Evolutionary conservation across 202 grass and related monocot species (phyloP), one percentile per base, ranked within the genome.

Genomic region (Miscanthus sacchariflorus): DNA sequence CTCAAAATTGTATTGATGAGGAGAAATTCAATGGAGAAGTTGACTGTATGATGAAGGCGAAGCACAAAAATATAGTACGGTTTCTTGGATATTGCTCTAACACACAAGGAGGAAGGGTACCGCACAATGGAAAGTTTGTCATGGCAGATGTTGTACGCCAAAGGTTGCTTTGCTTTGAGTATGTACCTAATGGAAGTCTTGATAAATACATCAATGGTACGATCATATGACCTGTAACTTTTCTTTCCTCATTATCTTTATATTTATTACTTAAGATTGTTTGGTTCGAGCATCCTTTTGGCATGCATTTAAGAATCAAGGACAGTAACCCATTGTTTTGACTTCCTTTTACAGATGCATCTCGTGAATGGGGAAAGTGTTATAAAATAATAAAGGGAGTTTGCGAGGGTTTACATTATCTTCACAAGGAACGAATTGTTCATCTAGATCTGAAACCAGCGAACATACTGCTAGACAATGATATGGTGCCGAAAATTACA

Each of bases 61-160:
- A 40, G 13, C 81, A 83, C 70, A 42, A 7, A 18, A 83, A 83
- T 56, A 58, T 73, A 43, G 81, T 73, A 12, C 48, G 30, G 1
- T 71, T 82, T 40, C 80, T 83, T 11, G 81, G 81, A 23, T 83
- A 58, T 44, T 83, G 81, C 64, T 58, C 45, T 42, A 13, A 72
- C 15, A 72, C 49, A 9, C 69, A 74, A 84, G 56, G 33, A 46
- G 11, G 14, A 40, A 12, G 0, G 18, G 5, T 40, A 0, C 0
- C 40, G 30, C 0, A 36, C 9, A 8, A 40, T 7, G 76, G 54
- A 79, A 5, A 63, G 3, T 18, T 2, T 43, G 21, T 65, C 7
- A 25, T 58, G 35, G 54, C 21, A 23, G 76, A 79, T 2, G 18
- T 36, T 2, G 18, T 38, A 14, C 15, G 15, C 12, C 14, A 54